phyloP scores from a whole-genome alignment of 352 stramenopile species.

The Plasmopara viticola region DNA sequence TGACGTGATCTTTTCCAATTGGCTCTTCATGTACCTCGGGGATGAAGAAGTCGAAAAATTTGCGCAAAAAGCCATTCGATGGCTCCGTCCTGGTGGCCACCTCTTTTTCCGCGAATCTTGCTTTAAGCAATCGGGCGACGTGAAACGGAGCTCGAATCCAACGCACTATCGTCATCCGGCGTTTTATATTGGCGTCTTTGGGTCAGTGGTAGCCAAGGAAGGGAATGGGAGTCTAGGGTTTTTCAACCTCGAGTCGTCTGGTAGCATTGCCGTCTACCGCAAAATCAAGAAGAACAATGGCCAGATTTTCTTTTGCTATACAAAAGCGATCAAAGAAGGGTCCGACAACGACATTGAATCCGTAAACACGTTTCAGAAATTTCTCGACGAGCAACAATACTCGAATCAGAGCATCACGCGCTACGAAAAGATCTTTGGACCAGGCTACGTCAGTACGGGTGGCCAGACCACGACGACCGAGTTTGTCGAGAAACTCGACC shows the following conservation, averaged over 20 bases:
- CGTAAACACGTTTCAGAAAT: conserved; percentile 59
- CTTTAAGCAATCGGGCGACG: conserved; percentile 55
- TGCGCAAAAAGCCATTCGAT: conserved; percentile 53
- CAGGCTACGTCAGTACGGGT: conserved; percentile 66
- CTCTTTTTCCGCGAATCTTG: conserved; percentile 69
- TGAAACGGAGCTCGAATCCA: conserved; percentile 56
- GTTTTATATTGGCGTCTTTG: conserved; percentile 57
- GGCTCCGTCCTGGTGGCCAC: conserved; percentile 53
- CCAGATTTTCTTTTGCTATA: conserved; percentile 70
- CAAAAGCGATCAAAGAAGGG: conserved; percentile 40
- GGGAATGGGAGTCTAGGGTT: conserved; percentile 32
- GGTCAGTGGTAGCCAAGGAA: conserved; percentile 43
- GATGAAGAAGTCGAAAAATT: conserved; percentile 53
- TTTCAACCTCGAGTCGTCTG: conserved; percentile 61
- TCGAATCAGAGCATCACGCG: conserved; percentile 61
- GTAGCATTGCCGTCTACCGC: conserved; percentile 55
- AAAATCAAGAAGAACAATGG: conserved; percentile 82
- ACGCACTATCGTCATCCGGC: conserved; percentile 63
- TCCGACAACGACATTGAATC: conserved; percentile 18
- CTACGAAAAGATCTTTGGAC: conserved; percentile 72
- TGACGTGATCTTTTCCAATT: conserved; percentile 72
- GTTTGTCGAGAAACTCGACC: conserved; percentile 59
- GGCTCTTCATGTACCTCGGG: conserved; percentile 69
- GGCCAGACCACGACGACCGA: conserved; percentile 61
- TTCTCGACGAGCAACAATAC: conserved; percentile 67